Evolutionary conservation across 495 filamentous ascomycete genomes (phyloP).

Genomic region (Penicillium soppii): DNA sequence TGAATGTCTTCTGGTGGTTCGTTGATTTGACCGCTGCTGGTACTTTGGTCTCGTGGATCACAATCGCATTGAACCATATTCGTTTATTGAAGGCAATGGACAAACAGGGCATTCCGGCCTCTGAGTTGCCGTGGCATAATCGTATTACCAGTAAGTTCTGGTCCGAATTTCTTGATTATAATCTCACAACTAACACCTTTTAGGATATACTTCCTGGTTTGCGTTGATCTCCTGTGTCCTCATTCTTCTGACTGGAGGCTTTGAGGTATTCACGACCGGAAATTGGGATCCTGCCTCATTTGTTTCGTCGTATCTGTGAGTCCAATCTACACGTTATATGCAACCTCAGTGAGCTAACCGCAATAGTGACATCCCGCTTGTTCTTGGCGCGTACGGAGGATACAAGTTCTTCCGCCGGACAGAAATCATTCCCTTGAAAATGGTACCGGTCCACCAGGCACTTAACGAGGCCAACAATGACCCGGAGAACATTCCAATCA

Average conservation of each 20-base stretch:
- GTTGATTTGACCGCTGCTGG: conserved; percentile 55
- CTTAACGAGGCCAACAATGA: conserved; percentile 32
- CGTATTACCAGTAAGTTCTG: conserved; percentile 22
- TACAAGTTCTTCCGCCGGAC: conserved; percentile 44
- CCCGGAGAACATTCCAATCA: conserved; percentile 30
- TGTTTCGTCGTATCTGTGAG: conserved; percentile 40
- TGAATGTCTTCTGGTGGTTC: conserved; percentile 62
- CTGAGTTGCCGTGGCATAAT: conserved; percentile 55
- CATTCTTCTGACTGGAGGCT: conserved; percentile 59
- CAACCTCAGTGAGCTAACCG: background rate
- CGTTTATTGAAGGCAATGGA: conserved; percentile 53
- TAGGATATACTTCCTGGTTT: conserved; percentile 53
- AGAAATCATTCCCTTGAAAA: conserved; percentile 26
- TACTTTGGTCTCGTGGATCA: conserved; percentile 55
- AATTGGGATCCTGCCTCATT: conserved; percentile 35
- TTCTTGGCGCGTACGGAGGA: conserved; percentile 38
- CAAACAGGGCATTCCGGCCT: conserved; percentile 44
- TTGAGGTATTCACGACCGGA: conserved; percentile 54
- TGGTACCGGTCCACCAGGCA: conserved; percentile 34
- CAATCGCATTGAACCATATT: conserved; percentile 55
- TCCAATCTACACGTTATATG: background rate
- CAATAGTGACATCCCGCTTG: conserved; percentile 40
- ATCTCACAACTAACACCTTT: conserved; percentile 9
- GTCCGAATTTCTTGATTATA: background rate
- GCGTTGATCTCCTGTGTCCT: conserved; percentile 50